Conservation (phyloP, 2,329 filamentous ascomycete genomes). For the Xylaria sp. region DNA sequence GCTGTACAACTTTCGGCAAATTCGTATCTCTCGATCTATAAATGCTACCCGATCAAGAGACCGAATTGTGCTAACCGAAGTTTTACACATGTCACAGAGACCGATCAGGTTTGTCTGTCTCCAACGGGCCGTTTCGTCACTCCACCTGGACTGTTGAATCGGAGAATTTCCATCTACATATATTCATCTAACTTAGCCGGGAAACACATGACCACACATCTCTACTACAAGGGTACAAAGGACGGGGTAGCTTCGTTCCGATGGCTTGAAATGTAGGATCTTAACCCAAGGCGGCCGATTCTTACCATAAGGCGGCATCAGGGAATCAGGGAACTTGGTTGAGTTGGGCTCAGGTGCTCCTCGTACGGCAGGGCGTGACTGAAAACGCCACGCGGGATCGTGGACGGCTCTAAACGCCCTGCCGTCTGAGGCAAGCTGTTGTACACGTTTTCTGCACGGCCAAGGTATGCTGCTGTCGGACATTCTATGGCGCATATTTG, state of each 20-base stretch:
- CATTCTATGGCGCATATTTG: constrained; percentile 8
- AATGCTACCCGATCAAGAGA: constrained; percentile 24
- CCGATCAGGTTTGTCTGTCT: constrained; percentile 4
- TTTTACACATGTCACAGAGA: constrained; percentile 12
- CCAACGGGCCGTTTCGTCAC: not conserved
- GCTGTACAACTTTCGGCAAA: constrained; percentile 28
- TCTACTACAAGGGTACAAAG: constrained; percentile 16
- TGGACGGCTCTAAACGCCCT: constrained; percentile 17
- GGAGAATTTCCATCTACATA: constrained; percentile 25
- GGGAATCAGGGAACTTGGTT: constrained; percentile 5
- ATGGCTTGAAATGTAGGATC: constrained; percentile 5
- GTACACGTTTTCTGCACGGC: constrained; percentile 14
- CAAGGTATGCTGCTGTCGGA: constrained; percentile 12
- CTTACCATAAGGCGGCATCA: not conserved
- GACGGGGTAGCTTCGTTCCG: constrained; percentile 10
- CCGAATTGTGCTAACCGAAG: constrained; percentile 7
- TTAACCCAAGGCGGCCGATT: constrained; percentile 4
- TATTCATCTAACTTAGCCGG: constrained; percentile 3
- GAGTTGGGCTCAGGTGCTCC: constrained; percentile 5
- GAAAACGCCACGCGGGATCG: constrained; percentile 18
- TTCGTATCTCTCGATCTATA: constrained; percentile 6
- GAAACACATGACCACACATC: constrained; percentile 13
- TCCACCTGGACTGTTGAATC: not conserved
- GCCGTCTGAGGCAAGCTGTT: constrained; percentile 11
- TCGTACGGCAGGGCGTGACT: constrained; percentile 14